These are phyloP conservation scores for Colletotrichum neosansevieriae DNA, from an alignment of 2,329 filamentous ascomycete species.

Conservation along the genomic window DNA sequence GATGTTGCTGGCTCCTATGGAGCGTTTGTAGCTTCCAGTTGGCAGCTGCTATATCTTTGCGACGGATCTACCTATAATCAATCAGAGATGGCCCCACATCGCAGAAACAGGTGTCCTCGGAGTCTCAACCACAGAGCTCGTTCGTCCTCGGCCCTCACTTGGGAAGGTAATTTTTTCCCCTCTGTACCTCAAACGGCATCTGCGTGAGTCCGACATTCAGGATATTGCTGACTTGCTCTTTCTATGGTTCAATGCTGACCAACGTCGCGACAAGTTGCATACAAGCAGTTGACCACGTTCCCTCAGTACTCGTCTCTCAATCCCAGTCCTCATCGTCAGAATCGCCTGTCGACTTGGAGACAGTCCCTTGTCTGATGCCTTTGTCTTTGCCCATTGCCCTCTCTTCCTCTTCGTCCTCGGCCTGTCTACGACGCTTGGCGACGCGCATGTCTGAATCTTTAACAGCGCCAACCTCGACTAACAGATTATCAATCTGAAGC, in stretches of 20 bases:
- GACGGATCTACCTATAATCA: background rate
- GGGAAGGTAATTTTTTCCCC: no score
- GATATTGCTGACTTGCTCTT: no score
- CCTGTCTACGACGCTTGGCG: constrained; percentile 69
- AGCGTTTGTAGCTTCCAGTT: background rate
- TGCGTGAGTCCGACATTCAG: no score
- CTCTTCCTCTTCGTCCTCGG: constrained; percentile 72
- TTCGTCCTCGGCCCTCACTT: no score
- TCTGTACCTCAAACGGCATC: no score
- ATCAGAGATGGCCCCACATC: background rate
- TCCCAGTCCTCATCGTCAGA: constrained; percentile 73
- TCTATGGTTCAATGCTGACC: no score
- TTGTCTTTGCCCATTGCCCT: constrained; percentile 61
- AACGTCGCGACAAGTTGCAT: no score
- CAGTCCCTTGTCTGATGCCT: constrained; percentile 64
- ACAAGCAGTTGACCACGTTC: background rate
- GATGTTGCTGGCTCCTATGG: background rate
- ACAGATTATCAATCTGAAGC: constrained; percentile 81
- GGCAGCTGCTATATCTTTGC: background rate
- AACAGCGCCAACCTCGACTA: constrained; percentile 86
- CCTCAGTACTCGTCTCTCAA: constrained; percentile 49
- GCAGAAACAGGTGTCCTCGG: background rate
- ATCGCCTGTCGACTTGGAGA: constrained; percentile 54
- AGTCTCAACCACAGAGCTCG: no score
- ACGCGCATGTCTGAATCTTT: constrained; percentile 83